Evolutionary conservation across 768 basidiomycete genomes (phyloP), one percentile per base, ranked within the genome.

Genomic region (Leccinum truebloodii): DNA sequence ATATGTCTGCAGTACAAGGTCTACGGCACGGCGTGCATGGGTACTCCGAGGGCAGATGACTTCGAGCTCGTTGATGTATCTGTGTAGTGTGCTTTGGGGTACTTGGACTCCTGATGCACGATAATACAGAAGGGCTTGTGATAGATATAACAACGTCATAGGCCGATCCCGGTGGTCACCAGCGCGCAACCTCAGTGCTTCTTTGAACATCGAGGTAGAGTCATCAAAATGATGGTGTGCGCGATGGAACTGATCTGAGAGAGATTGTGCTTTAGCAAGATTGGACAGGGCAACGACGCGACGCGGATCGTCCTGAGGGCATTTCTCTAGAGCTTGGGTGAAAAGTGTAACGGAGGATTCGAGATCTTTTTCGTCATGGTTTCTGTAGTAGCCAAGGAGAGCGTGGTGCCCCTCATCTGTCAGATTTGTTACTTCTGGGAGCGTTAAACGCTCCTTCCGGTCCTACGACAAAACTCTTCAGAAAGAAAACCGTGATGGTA

Each of bases 101-200:
- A 24, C 24, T 24, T 24, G 24, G 24, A 24, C 3, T 24, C 24
- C 24, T 24, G 3, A 24, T 24, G 24, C 24, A 3, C 3, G 24
- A 24, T 24, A 24, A 24, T 24, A 24, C 24, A 24, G 3, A 24
- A 24, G 24, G 0, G 24, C 24, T 24, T 24, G 24, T 24, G 24
- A 24, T 24, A 24, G 24, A 24, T 24, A 24, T 6, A 62, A 20
- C 14, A 61, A 28, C 4, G 67, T 62, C 7, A 22, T 13, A 0
- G 52, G 34, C 16, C 55, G 68, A 58, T 67, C 63, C 16, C 24
- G 54, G 18, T 66, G 60, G 28, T 8, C 34, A 30, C 2, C 34
- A 54, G 13, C 10, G 6, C 58, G 63, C 2, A 65, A 20, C 18
- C 46, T 39, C 51, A 69, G 57, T 35, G 63, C 68, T 18, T 58